Percentiles rank a stretch among this genome's conserved stretches.
phyloP scores from a whole-genome alignment of 2,329 filamentous ascomycete species.

The Clarireedia sp. region DNA sequence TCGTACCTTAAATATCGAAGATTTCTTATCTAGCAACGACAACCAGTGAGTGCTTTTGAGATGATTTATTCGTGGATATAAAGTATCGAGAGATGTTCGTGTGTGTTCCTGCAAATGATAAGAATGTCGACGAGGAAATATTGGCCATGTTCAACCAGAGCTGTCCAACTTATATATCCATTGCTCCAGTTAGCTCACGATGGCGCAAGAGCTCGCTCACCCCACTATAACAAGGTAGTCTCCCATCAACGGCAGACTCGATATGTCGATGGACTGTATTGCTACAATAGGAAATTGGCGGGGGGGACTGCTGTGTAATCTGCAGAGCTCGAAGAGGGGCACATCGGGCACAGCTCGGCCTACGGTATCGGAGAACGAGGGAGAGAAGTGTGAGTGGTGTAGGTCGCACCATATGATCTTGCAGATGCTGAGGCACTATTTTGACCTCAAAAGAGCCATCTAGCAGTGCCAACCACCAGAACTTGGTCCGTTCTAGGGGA shows the following conservation, averaged over 20 bases:
- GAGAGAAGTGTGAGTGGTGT: not conserved
- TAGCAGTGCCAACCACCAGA: no score
- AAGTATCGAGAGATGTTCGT: conserved; percentile 6
- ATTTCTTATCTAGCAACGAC: conserved; percentile 9
- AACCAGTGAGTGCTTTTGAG: not conserved
- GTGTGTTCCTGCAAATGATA: conserved; percentile 9
- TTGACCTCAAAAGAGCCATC: no score
- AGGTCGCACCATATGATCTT: not conserved
- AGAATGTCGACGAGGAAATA: conserved; percentile 16
- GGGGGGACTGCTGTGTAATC: not conserved
- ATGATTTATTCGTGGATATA: conserved; percentile 1
- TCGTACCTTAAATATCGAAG: conserved; percentile 11
- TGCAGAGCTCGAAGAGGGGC: not conserved
- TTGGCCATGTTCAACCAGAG: conserved; percentile 13
- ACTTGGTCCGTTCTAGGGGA: not conserved
- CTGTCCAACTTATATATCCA: conserved; percentile 2
- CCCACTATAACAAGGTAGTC: conserved; percentile 15
- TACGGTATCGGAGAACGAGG: not conserved
- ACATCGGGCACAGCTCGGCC: not conserved
- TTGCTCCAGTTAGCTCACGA: conserved; percentile 6
- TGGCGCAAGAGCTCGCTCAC: conserved; percentile 8
- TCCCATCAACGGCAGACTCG: conserved; percentile 2
- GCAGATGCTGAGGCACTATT: no score
- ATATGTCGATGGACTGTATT: conserved; percentile 8
- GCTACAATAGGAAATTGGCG: conserved; percentile 7